Conservation (phyloP, 345 rosid species). For the Stellera chamaejasme region DNA sequence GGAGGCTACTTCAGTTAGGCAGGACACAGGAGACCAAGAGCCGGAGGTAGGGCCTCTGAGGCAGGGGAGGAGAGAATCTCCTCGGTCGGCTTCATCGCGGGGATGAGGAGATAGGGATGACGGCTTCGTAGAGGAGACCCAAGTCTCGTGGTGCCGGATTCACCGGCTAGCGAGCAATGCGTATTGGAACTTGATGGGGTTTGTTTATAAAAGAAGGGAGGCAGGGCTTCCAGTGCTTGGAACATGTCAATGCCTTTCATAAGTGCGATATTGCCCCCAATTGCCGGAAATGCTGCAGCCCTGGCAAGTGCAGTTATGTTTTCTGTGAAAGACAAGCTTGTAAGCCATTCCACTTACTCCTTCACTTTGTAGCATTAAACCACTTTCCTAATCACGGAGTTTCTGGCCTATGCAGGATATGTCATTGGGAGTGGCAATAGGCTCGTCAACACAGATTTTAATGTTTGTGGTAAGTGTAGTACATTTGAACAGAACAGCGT, state of each 20-base stretch:
- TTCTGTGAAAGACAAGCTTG: conserved; percentile 90
- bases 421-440: conserved; percentile 85
- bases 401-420: conserved; percentile 41
- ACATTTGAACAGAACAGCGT: not conserved
- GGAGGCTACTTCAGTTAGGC: too few relatives aligned
- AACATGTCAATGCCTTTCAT: conserved; percentile 65
- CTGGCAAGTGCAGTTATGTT: conserved; percentile 89
- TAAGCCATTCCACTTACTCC: conserved; percentile 15
- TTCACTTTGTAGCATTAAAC: not conserved
- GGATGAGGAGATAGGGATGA: too few relatives aligned
- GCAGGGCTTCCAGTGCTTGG: too few relatives aligned
- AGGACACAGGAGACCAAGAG: too few relatives aligned
- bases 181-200: too few relatives aligned
- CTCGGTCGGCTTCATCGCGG: too few relatives aligned
- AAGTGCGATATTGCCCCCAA: conserved; percentile 79
- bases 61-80: too few relatives aligned
- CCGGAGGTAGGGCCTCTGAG: too few relatives aligned
- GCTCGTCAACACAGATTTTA: conserved; percentile 79
- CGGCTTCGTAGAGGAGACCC: too few relatives aligned
- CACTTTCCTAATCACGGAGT: not conserved
- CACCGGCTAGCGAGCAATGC: too few relatives aligned
- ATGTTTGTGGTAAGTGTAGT: conserved; percentile 68
- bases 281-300: conserved; percentile 86
- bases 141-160: too few relatives aligned
- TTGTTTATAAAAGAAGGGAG: too few relatives aligned